These are phyloP conservation scores for Candida silvicultrix DNA, from an alignment of 805 yeast genomes.

Conservation along the genomic window DNA sequence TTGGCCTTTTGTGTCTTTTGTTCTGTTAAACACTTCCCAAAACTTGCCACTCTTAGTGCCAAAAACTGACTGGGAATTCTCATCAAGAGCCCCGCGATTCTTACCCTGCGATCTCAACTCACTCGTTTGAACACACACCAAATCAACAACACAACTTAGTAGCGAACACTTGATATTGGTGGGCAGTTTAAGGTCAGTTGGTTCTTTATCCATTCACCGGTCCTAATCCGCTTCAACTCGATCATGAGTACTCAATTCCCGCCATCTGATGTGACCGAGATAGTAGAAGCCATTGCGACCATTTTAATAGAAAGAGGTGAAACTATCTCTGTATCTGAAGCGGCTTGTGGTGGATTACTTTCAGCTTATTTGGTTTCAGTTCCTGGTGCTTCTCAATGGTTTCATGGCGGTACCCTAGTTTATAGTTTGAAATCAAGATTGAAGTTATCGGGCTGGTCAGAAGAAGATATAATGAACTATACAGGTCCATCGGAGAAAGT, in stretches of 20 bases:
- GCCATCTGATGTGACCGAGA: conserved; percentile 42
- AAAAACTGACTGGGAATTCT: too few relatives aligned
- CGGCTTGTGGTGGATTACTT: conserved; percentile 85
- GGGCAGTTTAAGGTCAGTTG: too few relatives aligned
- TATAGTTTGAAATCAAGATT: conserved; percentile 72
- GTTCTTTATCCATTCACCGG: neutral
- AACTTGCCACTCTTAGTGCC: neutral
- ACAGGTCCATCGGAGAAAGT: conserved; percentile 81
- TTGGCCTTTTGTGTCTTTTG: neutral
- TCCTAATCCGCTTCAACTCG: conserved; percentile 12
- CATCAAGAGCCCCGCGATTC: too few relatives aligned
- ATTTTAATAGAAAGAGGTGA: conserved; percentile 46
- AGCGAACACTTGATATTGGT: too few relatives aligned
- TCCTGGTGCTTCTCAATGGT: conserved; percentile 81
- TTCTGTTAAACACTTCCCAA: neutral
- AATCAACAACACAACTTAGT: too few relatives aligned
- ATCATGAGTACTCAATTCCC: conserved; percentile 72
- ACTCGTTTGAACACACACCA: too few relatives aligned
- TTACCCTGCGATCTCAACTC: too few relatives aligned
- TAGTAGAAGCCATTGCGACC: conserved; percentile 53
- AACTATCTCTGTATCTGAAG: conserved; percentile 77
- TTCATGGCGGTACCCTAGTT: conserved; percentile 78
- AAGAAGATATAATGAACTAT: conserved; percentile 59
- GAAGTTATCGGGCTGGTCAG: conserved; percentile 73
- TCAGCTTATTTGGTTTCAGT: conserved; percentile 76